Evolutionary conservation across 169 alveolate genomes (phyloP), one percentile per base, ranked within the genome.

Genomic region (Amoebophrya sp.): DNA sequence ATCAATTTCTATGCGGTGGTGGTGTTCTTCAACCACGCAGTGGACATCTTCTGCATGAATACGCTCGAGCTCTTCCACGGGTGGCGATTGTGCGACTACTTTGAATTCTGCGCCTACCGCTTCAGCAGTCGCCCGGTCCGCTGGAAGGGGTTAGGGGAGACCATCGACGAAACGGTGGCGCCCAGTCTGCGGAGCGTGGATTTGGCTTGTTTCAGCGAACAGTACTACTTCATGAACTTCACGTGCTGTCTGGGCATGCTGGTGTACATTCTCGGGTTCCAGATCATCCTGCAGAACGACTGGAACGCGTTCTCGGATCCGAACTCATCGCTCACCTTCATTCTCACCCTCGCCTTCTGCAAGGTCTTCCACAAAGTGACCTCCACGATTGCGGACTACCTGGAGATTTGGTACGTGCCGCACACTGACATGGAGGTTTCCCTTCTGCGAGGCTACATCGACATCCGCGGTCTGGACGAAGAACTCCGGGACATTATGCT

Each of bases 251-350:
- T 32, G 41, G 92, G 92, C 83, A 90, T 47, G 47, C 14, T 90
- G 0, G 0, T 12, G 23, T 90, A 38, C 40, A 90, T 90, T 0
- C 38, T 90, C n/a, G 92, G 92, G 25, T 38, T 40, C 0, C 92
- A 90, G 53, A 53, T 90, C 29, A 89, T 89, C 39, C 77, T 89
- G 53, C 29, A 35, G 23, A 41, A 40, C 40, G 83, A 54, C 39
- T 92, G 94, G 94, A 92, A 92, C 66, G 39, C 90, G n/a, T 92
- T 92, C 32, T 91, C 90, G 40, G 94, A 92, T 39, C 94, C 94
- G 0, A 93, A 92, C 39, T 89, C 94, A n/a, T 89, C 94, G 7
- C 89, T 89, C 0, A 91, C 90, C 23, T 89, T 92, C 55, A 40
- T 89, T 12, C 90, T 90, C 55, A 92, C 93, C 47, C 39, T 92